A percentile compares a stretch with the other conserved stretches of the same genome.
phyloP scores from a whole-genome alignment of 345 rosid genomes.

The Arabidopsis arenosa region DNA sequence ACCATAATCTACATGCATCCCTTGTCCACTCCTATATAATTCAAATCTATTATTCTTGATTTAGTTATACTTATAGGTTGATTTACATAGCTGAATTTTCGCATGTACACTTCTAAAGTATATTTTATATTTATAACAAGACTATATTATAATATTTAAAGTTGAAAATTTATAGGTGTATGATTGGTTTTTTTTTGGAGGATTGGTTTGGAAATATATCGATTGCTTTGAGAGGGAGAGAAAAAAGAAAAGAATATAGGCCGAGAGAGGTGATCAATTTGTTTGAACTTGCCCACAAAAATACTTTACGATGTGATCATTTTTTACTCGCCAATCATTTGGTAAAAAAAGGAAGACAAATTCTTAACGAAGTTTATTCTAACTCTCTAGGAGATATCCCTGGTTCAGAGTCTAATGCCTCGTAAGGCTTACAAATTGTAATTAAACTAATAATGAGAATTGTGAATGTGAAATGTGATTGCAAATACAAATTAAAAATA shows the following conservation, averaged over 20 bases:
- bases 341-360: not conserved
- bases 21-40: constrained; percentile 4
- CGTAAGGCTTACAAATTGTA: not conserved
- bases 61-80: too few relatives aligned
- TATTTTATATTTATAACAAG: not conserved
- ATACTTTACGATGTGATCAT: not conserved
- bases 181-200: not conserved
- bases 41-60: not conserved
- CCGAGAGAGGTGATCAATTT: not conserved
- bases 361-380: not conserved
- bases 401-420: not conserved
- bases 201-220: not conserved
- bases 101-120: not conserved
- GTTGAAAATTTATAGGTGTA: not conserved
- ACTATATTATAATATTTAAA: not conserved
- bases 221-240: not conserved
- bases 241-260: too few relatives aligned
- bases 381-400: not conserved
- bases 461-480: not conserved
- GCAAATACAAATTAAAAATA: not conserved
- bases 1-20: constrained; percentile 5
- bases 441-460: not conserved
- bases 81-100: not conserved
- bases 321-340: not conserved
- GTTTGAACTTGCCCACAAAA: not conserved